phyloP scores from a whole-genome alignment of 306 rosid genomes.

The Benincasa hispida region DNA sequence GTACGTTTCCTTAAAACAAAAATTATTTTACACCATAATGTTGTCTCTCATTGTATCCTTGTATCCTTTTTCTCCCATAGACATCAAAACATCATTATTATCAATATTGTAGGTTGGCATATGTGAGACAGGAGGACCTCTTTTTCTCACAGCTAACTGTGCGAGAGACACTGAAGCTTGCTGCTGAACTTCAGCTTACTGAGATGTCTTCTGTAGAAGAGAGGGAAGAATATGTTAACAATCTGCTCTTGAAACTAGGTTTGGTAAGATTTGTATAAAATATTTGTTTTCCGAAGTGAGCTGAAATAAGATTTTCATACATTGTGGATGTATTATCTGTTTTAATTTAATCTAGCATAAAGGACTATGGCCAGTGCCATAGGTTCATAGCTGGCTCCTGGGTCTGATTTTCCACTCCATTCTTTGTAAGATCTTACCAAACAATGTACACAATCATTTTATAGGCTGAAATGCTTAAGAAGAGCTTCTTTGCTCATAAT shows the following conservation, averaged over 20 bases:
- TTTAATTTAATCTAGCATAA: background rate
- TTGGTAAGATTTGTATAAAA: constrained; percentile 39
- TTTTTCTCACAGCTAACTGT: constrained; percentile 93
- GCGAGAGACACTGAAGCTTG: constrained; percentile 72
- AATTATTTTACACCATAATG: background rate
- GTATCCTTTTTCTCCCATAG: background rate
- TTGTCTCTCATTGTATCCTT: too few relatives aligned
- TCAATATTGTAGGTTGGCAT: constrained; percentile 56
- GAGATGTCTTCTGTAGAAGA: constrained; percentile 44
- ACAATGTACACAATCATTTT: background rate
- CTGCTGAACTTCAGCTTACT: constrained; percentile 76
- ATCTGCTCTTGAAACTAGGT: constrained; percentile 66
- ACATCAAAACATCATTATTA: constrained; percentile 10
- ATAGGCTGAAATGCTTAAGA: background rate
- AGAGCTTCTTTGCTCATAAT: background rate
- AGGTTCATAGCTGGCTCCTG: background rate
- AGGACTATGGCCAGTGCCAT: background rate
- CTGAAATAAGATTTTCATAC: background rate
- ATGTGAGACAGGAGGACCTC: constrained; percentile 90
- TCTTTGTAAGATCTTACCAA: background rate
- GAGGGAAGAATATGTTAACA: constrained; percentile 68
- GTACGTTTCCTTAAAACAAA: constrained; percentile 20
- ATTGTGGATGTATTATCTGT: background rate
- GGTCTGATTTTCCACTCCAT: background rate
- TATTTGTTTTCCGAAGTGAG: background rate